Base-by-base conservation (phyloP, 441 rosid genomes). In the Gossypium lobatum region DNA sequence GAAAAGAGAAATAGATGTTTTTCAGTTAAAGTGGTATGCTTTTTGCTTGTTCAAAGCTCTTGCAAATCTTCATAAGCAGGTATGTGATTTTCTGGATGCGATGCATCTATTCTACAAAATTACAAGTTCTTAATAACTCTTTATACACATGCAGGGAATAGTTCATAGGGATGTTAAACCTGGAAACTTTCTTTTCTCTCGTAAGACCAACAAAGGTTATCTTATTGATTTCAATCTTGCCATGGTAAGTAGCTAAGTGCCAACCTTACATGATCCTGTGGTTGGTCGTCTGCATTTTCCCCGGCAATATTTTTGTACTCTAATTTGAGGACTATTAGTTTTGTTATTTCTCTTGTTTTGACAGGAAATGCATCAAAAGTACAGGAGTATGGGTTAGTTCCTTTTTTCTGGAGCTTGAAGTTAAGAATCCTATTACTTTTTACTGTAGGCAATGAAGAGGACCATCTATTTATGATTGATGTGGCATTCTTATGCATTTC, bases 91-190 rank as follows among this genome's bases (percentile, higher is more conserved):
- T 39, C 62, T 39, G 60, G 26, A 20, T 60, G 25, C 17, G 52
- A 66, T 70, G 60, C 50, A 67, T 76, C 68, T 54, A 31, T 61
- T 70, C 70, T 62, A 7, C 75, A 61, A 42, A 58, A 54, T 63
- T 64, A 18, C 64, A 18, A 67, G 64, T 37, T 72, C 34, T 25
- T 59, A 62, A 13, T 42, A 26, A 42, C 45, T 70, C 45, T 70
- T 16, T 74, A 76, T 71, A n/a, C 59, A 23, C 60, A 39, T 71
- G 63, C 84, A 96, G 99, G 97, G 93, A 71, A 70, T 88, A 80
- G 93, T 92, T 84, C 99, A 96, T 45, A 92, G 97, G 79, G 99
- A 96, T 87, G 96, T 96, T 64, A 96, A 96, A 77, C 98, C 99
- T 42, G 99, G 97, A 68, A 93, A 96, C 83, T 96, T 96, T 80